Evolutionary conservation across 2,329 filamentous ascomycete species (phyloP), one percentile per base, ranked within the genome.

Genomic region (Bipolaris zeicola): DNA sequence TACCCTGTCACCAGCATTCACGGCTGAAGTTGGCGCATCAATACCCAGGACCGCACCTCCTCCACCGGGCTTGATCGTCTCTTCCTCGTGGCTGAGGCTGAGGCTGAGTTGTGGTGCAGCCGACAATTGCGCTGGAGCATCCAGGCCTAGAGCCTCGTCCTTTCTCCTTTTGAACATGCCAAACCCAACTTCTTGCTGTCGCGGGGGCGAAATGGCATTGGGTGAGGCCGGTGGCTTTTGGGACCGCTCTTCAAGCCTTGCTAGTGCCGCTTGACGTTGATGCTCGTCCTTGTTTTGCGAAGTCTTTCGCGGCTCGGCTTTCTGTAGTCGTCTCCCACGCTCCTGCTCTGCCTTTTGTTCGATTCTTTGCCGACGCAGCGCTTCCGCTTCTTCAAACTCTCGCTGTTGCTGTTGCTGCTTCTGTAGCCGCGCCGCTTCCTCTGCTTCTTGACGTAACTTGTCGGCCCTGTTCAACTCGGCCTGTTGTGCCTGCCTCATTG

Each of bases 11-110:
- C 88, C 89, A 59, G 89, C 85, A 77, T 96, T 96, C 56, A 89
- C 88, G 13, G 91, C 91, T 51, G 91, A 92, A 8, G 88, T 81
- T 1, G 92, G 92, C 20, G 90, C 90, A 79, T 96, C 91, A 41
- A 83, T 87, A 49, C 83, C 82, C 22, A 85, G 81, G 2, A 84
- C 77, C 33, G 78, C 73, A 13, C 78, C 80, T 42, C 79, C 78
- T 5, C 79, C 80, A 16, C 78, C 78, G n/a, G 76, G 73, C 52
- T 69, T 72, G 55, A 80, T 81, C 1, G 70, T 73, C 13, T 73
- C 67, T 46, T 67, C 52, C 36, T 71, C 66, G 5, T 62, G 63
- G 24, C 62, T 65, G 1, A 55, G 26, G 20, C 36, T 60, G 33
- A 66, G 59, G 52, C 64, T 73, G 14, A 66, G 52, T 44, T 67